Percentiles rank a stretch among this genome's conserved stretches.
Conservation (phyloP, 2,329 filamentous ascomycete genomes). For the Pochonia chlamydosporia region DNA sequence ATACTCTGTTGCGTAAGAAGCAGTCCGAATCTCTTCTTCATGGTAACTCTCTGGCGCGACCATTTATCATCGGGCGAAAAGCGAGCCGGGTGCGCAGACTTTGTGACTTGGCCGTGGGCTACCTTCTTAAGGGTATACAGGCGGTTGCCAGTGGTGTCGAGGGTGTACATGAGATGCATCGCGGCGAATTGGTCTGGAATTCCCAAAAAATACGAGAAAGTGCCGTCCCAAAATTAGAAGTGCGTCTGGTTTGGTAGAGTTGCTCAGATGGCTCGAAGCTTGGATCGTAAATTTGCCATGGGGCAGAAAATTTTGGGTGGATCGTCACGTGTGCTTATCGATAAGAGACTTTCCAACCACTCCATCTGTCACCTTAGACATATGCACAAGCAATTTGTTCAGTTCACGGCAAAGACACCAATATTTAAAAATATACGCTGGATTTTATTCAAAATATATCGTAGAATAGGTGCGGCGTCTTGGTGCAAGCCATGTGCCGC, state of each 20-base stretch:
- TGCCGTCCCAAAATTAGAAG: too few relatives aligned
- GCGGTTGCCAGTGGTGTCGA: constrained; percentile 77
- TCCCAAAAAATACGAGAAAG: too few relatives aligned
- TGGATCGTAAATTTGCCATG: constrained; percentile 9
- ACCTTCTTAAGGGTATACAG: constrained; percentile 95
- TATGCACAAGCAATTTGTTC: too few relatives aligned
- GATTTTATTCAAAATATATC: background rate
- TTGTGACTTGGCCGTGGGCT: constrained; percentile 76
- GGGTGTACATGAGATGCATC: constrained; percentile 74
- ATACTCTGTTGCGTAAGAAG: constrained; percentile 72
- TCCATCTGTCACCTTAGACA: background rate
- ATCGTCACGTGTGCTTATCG: constrained; percentile 17
- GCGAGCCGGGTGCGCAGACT: constrained; percentile 90
- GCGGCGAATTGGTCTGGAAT: background rate
- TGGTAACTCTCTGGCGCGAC: constrained; percentile 88
- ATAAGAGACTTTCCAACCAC: background rate
- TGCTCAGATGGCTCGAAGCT: background rate
- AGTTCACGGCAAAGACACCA: background rate
- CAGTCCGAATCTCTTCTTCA: constrained; percentile 89
- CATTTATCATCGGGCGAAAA: constrained; percentile 99
- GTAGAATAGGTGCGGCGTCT: background rate
- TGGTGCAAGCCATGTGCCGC: background rate
- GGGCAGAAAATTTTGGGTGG: constrained; percentile 4
- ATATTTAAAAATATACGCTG: background rate
- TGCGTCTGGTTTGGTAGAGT: background rate